These are phyloP conservation scores for Gracilaria caudata DNA, from an alignment of 23 red algal genomes.

Conservation along the genomic window DNA sequence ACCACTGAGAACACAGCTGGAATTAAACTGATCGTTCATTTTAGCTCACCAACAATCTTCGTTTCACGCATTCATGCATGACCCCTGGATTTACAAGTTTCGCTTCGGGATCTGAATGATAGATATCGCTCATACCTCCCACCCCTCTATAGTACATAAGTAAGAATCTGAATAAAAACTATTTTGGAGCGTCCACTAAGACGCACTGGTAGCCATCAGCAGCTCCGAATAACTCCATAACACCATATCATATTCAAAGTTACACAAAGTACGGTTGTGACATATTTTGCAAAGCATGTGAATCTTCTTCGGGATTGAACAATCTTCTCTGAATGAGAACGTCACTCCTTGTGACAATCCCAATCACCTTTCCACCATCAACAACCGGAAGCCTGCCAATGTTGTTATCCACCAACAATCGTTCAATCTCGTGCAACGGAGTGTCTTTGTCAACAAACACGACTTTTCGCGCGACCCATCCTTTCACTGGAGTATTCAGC, in stretches of 20 bases:
- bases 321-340: constrained; percentile 50
- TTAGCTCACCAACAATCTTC: no score
- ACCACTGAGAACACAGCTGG: no score
- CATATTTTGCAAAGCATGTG: neutral
- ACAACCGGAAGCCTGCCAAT: constrained; percentile 69
- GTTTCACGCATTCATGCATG: neutral
- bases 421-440: constrained; percentile 50
- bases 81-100: neutral
- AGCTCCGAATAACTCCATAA: neutral
- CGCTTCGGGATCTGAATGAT: neutral
- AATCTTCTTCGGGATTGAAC: constrained; percentile 19
- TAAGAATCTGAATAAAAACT: neutral
- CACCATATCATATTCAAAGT: neutral
- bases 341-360: constrained; percentile 71
- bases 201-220: neutral
- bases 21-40: neutral
- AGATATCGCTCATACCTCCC: neutral
- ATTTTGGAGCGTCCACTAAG: neutral
- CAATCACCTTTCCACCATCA: constrained; percentile 58
- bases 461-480: constrained; percentile 54
- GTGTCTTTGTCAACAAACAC: constrained; percentile 40
- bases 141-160: no score
- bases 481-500: constrained; percentile 30
- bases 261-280: constrained; percentile 22
- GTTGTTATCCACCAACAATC: constrained; percentile 50